A percentile compares a stretch with the other conserved stretches of the same genome.
phyloP scores from a whole-genome alignment of 495 filamentous ascomycete species.

The Tuber umbilicatum region DNA sequence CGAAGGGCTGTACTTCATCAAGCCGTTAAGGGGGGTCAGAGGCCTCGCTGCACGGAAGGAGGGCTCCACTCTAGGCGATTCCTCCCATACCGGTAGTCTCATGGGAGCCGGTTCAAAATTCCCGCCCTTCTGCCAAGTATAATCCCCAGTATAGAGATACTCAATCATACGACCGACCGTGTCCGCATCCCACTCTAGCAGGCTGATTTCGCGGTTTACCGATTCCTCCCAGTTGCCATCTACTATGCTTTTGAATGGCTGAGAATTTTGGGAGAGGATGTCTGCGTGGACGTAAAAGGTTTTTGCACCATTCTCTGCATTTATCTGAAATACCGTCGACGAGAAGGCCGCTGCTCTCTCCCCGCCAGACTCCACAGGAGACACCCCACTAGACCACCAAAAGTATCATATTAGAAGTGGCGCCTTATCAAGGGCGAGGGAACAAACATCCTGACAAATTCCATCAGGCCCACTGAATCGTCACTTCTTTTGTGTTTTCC shows the following conservation, averaged over 20 bases:
- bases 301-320: constrained; percentile 5
- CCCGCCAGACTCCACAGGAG: neutral
- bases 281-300: constrained; percentile 21
- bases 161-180: constrained; percentile 79
- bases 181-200: constrained; percentile 64
- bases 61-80: neutral
- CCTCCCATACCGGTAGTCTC: too few species aligned
- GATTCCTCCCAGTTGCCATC: constrained; percentile 9
- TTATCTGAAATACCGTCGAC: neutral
- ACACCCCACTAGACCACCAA: neutral
- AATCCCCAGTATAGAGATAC: constrained; percentile 83
- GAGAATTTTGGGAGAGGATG: constrained; percentile 16
- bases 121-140: constrained; percentile 57
- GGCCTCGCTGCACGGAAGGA: neutral
- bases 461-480: neutral
- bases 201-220: constrained; percentile 56
- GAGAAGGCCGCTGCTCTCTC: neutral
- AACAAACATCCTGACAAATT: neutral
- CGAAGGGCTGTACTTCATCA: neutral
- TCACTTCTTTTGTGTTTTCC: neutral
- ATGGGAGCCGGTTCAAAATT: neutral
- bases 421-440: neutral
- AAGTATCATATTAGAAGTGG: neutral
- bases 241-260: constrained; percentile 12
- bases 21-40: neutral